Percentiles rank a stretch among this genome's conserved stretches.
These are phyloP conservation scores for Jamesozyma spencerorum DNA, from an alignment of 805 yeast genomes.

Conservation along the genomic window DNA sequence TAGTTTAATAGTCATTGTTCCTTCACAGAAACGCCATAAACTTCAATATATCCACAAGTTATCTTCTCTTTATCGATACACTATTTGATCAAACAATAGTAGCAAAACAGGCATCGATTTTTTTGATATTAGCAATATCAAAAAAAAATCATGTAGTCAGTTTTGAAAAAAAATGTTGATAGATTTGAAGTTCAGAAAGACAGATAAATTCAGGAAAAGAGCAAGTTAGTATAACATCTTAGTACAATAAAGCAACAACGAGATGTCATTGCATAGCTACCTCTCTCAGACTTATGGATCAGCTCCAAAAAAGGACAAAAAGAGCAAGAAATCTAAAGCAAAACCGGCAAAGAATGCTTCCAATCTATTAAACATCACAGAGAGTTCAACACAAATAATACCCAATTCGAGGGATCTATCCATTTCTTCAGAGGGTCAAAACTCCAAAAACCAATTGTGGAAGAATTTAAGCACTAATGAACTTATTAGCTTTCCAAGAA, in stretches of 20 bases:
- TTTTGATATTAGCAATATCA: too few relatives aligned
- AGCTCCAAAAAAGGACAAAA: constrained; percentile 19
- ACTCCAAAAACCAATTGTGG: constrained; percentile 13
- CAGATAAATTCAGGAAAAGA: too few relatives aligned
- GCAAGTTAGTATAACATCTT: too few relatives aligned
- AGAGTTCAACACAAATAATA: constrained; percentile 13
- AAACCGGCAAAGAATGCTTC: constrained; percentile 7
- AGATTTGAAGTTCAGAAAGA: too few relatives aligned
- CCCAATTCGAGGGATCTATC: constrained; percentile 4
- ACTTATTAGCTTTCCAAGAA: constrained; percentile 7
- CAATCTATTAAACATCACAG: constrained; percentile 10
- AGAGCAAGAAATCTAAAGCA: constrained; percentile 21
- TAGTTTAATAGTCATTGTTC: not conserved
- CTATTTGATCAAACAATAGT: too few relatives aligned
- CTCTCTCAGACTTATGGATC: constrained; percentile 37
- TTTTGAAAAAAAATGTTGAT: too few relatives aligned
- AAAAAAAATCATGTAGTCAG: too few relatives aligned
- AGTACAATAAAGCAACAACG: too few relatives aligned
- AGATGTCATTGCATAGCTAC: constrained; percentile 42
- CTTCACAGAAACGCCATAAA: too few relatives aligned
- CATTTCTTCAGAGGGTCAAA: not conserved
- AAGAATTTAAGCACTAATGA: constrained; percentile 25
- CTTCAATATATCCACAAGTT: too few relatives aligned
- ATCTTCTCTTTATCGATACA: too few relatives aligned
- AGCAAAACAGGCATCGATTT: too few relatives aligned